These are phyloP conservation scores for Arthrobotrys sphaeroides DNA, from an alignment of 2,329 filamentous ascomycete genomes.

Conservation along the genomic window DNA sequence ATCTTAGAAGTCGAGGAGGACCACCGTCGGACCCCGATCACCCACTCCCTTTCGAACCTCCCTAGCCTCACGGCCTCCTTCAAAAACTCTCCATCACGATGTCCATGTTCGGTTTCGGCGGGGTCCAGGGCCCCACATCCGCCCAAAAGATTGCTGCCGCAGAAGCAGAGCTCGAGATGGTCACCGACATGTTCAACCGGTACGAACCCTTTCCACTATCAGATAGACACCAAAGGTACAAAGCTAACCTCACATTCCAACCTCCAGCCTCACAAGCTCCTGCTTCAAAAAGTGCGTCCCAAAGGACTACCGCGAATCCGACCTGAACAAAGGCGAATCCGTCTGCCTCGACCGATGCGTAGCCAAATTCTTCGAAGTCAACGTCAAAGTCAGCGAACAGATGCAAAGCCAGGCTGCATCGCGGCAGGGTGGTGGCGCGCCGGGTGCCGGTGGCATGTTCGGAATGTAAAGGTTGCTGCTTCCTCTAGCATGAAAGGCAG, in stretches of 20 bases:
- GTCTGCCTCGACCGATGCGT: constrained; percentile 98
- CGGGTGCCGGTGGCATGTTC: constrained; percentile 39
- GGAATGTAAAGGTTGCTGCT: constrained; percentile 24
- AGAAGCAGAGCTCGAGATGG: constrained; percentile 96
- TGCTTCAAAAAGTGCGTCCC: constrained; percentile 96
- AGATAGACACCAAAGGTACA: neutral
- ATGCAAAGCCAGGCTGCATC: constrained; percentile 53
- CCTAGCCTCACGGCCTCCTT: constrained; percentile 58
- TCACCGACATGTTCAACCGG: constrained; percentile 98
- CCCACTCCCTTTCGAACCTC: constrained; percentile 10
- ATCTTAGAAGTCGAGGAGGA: neutral
- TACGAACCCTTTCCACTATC: constrained; percentile 62
- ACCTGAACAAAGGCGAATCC: constrained; percentile 98
- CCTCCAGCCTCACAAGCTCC: constrained; percentile 80
- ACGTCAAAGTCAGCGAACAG: constrained; percentile 85
- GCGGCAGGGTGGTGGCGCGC: constrained; percentile 38
- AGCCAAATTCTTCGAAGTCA: constrained; percentile 98
- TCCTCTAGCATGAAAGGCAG: neutral
- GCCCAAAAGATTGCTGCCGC: constrained; percentile 97
- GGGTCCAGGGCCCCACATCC: constrained; percentile 82
- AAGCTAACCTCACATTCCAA: neutral
- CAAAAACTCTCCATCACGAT: constrained; percentile 63
- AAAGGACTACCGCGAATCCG: constrained; percentile 88
- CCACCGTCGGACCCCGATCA: constrained; percentile 17
- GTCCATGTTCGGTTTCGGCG: constrained; percentile 77